phyloP scores from a whole-genome alignment of 768 basidiomycete species.

The Leccinum broughii region DNA sequence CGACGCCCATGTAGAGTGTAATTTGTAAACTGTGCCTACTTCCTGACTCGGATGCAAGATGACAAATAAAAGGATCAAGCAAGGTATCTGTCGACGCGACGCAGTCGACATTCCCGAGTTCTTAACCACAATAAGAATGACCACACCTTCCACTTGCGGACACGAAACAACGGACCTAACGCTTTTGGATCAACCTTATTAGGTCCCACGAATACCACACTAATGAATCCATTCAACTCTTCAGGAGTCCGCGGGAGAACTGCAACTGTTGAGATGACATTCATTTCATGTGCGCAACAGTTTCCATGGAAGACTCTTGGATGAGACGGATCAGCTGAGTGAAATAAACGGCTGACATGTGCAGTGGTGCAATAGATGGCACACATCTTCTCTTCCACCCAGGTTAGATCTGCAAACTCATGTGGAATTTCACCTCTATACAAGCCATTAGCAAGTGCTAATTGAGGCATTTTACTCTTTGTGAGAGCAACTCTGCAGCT shows the following conservation, averaged over 20 bases:
- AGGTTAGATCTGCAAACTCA: not conserved
- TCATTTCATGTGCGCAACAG: conserved; percentile 37
- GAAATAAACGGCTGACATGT: conserved; percentile 27
- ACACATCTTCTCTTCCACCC: conserved; percentile 26
- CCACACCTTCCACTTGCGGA: not conserved
- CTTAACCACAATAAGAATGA: conserved; percentile 1
- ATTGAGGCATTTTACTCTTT: not conserved
- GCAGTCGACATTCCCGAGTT: too few relatives aligned
- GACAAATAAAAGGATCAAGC: too few relatives aligned
- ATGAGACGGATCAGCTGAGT: conserved; percentile 22
- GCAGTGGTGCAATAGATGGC: conserved; percentile 29
- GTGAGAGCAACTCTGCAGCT: too few relatives aligned
- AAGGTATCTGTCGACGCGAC: too few relatives aligned
- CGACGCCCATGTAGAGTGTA: too few relatives aligned
- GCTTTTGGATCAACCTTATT: conserved; percentile 8
- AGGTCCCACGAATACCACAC: conserved; percentile 34
- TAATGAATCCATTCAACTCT: conserved; percentile 27
- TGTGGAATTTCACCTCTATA: not conserved
- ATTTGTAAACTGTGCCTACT: too few relatives aligned
- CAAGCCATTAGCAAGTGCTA: not conserved
- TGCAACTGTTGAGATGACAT: conserved; percentile 30
- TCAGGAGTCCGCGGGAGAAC: conserved; percentile 27
- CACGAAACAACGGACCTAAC: not conserved
- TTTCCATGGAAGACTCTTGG: conserved; percentile 35
- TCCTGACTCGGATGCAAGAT: too few relatives aligned